Percentiles rank a stretch among this genome's conserved stretches.
Conservation (phyloP, 176 grass and related monocot genomes). For the Aegilops sharonensis region DNA sequence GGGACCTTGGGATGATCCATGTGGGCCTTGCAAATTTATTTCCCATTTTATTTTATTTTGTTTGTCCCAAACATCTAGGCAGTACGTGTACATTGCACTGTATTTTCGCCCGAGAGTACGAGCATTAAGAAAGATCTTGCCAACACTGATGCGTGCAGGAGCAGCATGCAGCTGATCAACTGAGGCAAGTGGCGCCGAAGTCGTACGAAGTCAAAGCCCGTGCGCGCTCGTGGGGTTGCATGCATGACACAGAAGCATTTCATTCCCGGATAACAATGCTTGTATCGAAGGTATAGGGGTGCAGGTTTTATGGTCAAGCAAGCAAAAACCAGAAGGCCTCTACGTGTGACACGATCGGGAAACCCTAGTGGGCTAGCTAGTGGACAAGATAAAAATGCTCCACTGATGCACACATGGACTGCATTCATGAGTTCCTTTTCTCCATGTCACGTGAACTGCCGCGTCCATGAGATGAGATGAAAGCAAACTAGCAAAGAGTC, state of each 20-base stretch:
- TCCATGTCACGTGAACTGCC: neutral
- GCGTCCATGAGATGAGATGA: neutral
- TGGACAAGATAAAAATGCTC: neutral
- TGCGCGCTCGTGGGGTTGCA: neutral
- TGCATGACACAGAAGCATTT: neutral
- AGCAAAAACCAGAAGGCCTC: neutral
- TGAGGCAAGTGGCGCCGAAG: neutral
- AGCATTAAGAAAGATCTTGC: slow-evolving; percentile 27
- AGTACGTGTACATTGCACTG: slow-evolving; percentile 6
- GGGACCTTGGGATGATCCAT: slow-evolving; percentile 18
- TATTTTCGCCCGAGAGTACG: neutral
- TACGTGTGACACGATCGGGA: neutral
- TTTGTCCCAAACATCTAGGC: slow-evolving; percentile 3
- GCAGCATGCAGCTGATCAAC: neutral
- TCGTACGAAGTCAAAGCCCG: neutral
- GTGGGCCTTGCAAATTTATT: neutral
- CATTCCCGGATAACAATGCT: neutral
- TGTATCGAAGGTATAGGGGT: no score
- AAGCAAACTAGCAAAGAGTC: neutral
- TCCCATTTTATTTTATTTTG: neutral
- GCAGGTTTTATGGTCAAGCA: neutral
- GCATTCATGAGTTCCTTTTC: neutral
- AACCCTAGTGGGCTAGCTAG: neutral
- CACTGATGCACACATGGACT: neutral
- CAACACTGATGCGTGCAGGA: neutral